Conservation (phyloP, 768 basidiomycete genomes). For the Amanita thiersii region DNA sequence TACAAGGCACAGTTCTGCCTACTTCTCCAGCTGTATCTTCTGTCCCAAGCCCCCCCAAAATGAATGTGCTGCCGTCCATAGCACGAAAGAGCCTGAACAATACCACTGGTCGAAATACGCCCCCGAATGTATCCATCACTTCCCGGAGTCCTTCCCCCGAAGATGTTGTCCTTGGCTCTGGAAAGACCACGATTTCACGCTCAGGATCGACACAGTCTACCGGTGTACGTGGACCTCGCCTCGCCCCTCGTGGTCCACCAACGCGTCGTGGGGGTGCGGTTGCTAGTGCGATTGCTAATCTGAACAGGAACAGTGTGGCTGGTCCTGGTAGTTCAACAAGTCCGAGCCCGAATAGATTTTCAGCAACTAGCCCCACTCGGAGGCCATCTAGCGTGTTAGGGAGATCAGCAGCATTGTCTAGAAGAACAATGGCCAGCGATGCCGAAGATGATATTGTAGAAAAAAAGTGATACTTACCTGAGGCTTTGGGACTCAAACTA, state of each 20-base stretch:
- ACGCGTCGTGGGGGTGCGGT: constrained; percentile 34
- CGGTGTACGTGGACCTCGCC: constrained; percentile 40
- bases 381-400: constrained; percentile 41
- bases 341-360: constrained; percentile 36
- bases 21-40: constrained; percentile 26
- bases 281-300: constrained; percentile 45
- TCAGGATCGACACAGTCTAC: constrained; percentile 33
- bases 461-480: constrained; percentile 17
- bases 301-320: constrained; percentile 42
- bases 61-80: constrained; percentile 44
- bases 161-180: constrained; percentile 26
- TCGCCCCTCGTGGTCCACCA: constrained; percentile 37
- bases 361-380: constrained; percentile 25
- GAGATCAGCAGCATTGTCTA: constrained; percentile 47
- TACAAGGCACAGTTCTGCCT: constrained; percentile 18
- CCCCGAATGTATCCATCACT: constrained; percentile 10
- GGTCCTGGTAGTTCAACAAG: constrained; percentile 26
- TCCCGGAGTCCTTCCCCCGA: constrained; percentile 39
- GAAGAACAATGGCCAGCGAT: constrained; percentile 78
- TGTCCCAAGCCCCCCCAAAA: constrained; percentile 21
- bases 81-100: constrained; percentile 28
- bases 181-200: constrained; percentile 36
- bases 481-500: no score
- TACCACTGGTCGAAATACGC: constrained; percentile 5
- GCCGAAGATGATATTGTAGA: constrained; percentile 69